Conservation (phyloP, 2,329 filamentous ascomycete genomes). For the Cytospora chrysosperma region DNA sequence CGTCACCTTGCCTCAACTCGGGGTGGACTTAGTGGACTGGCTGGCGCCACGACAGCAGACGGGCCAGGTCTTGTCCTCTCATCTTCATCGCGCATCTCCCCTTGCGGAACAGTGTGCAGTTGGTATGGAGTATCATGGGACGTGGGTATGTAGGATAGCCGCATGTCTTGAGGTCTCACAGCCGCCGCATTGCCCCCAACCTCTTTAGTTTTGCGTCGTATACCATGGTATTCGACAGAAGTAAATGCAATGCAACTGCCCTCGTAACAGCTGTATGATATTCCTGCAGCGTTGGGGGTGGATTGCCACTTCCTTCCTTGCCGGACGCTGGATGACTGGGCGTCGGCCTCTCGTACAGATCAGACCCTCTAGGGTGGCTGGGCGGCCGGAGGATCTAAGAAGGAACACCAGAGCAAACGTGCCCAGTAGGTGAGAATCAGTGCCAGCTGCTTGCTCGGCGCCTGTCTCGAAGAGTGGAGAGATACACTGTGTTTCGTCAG, state of each 20-base stretch:
- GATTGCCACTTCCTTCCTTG: not conserved
- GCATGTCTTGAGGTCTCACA: constrained; percentile 13
- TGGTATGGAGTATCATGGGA: not conserved
- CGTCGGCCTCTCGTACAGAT: not conserved
- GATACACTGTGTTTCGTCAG: not conserved
- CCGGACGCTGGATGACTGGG: not conserved
- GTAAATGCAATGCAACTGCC: not conserved
- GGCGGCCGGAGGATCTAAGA: not conserved
- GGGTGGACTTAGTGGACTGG: not conserved
- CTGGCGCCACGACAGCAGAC: constrained; percentile 8
- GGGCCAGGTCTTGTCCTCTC: not conserved
- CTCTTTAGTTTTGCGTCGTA: constrained; percentile 1
- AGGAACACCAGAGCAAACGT: constrained; percentile 12
- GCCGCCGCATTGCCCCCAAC: constrained; percentile 6
- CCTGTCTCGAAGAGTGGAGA: not conserved
- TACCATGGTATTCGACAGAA: not conserved
- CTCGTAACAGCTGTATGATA: not conserved
- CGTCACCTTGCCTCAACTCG: constrained; percentile 9
- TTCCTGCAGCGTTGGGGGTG: not conserved
- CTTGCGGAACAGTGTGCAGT: constrained; percentile 4
- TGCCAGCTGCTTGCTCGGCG: not conserved
- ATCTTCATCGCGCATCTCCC: constrained; percentile 1
- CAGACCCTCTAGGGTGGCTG: constrained; percentile 1
- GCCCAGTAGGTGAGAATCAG: not conserved
- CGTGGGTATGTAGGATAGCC: constrained; percentile 2